Base-by-base conservation (phyloP, 2,329 filamentous ascomycete genomes). In the Phyllosticta paracitricarpa region DNA sequence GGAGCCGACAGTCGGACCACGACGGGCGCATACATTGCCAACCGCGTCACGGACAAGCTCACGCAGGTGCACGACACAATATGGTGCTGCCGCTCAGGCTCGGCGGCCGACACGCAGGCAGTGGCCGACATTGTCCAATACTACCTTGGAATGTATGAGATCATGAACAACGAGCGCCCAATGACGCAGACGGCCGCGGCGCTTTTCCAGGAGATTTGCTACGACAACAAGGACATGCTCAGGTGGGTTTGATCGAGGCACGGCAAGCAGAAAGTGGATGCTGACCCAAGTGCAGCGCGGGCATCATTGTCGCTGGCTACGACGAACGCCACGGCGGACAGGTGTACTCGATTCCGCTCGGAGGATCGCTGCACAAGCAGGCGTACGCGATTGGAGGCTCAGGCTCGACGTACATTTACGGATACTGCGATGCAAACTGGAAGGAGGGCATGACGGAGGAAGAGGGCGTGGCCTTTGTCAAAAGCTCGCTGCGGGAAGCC, bases 391-490 rank as follows among this genome's bases (percentile, higher is more conserved):
- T 99, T 71, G 92, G 91, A 68, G 94, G 94, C 54, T 97, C 93
- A 22, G 94, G 94, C 52, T 97, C 93, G 68, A 97, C 94, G 64
- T 99, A 99, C 81, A 99, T 99, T 77, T 99, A 97, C 81, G 94
- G 94, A 69, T 97, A 96, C 82, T 97, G 92, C 74, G 93, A 99
- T 74, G 87, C 91, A 62, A 85, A 99, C 81, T 99, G 94, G 94
- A 86, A 82, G 75, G 94, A 97, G 77, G 85, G 85, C 66, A 97
- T 99, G 92, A 90, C 88, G 59, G 91, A 97, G 81, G 82, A 85
- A 61, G 92, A 96, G 64, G 94, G 94, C 0, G 86, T 99, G 66
- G 77, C 86, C 51, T 99, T 99, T 71, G 94, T 99, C 74, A 97
- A 96, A 80, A 88, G 86, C 56, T 87, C 94, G 33, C 80, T 99